Percentiles rank a stretch among this genome's conserved stretches.
These are phyloP conservation scores for Scedosporium dehoogii DNA, from an alignment of 2,329 filamentous ascomycete species.

Conservation along the genomic window DNA sequence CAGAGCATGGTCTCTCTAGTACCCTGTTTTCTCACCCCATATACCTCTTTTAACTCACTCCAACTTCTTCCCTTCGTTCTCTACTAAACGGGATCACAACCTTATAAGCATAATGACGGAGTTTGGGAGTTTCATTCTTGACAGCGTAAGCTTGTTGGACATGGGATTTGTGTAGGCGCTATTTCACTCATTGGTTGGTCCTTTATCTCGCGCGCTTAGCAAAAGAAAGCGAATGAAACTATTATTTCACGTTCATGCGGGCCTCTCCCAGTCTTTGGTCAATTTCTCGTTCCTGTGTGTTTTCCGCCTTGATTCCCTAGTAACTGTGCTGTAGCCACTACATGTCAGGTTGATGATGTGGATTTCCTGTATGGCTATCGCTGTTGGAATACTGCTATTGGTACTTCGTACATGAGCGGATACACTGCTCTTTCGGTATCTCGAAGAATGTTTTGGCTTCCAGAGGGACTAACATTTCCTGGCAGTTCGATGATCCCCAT, in stretches of 20 bases:
- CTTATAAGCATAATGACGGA: conserved; percentile 2
- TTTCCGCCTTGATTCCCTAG: background rate
- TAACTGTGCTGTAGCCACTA: background rate
- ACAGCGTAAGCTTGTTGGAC: background rate
- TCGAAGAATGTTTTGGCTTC: background rate
- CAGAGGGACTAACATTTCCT: background rate
- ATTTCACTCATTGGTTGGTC: background rate
- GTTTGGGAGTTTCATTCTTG: background rate
- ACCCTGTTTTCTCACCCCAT: background rate
- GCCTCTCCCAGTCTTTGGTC: background rate
- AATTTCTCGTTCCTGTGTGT: background rate
- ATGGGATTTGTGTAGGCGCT: background rate
- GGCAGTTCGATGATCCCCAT: too few relatives aligned
- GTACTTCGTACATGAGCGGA: background rate
- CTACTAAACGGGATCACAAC: background rate
- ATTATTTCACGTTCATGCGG: background rate
- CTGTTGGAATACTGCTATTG: background rate
- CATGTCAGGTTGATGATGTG: background rate
- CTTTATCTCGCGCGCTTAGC: background rate
- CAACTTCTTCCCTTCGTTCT: background rate
- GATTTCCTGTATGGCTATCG: background rate
- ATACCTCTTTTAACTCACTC: background rate
- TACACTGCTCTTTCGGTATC: background rate
- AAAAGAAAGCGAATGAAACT: background rate
- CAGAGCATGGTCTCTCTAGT: background rate